A percentile compares a stretch with the other conserved stretches of the same genome.
phyloP scores from a whole-genome alignment of 139 green algal genomes.

The Closterium sp. region DNA sequence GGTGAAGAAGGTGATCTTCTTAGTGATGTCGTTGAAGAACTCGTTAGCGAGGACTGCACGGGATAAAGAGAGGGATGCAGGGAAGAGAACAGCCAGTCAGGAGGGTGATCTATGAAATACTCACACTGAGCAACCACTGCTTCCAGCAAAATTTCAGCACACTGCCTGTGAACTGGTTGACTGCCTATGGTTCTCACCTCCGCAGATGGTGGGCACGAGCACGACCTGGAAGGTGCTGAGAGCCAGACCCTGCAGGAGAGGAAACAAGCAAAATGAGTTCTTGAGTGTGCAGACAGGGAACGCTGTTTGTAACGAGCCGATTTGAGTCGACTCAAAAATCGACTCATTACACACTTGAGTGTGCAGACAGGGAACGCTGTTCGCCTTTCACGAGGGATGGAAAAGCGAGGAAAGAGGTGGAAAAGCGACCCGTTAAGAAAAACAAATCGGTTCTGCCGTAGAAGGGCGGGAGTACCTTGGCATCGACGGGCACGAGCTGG shows the following conservation, averaged over 20 bases:
- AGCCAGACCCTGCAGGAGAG: constrained; percentile 52
- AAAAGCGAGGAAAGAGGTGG: too few relatives aligned
- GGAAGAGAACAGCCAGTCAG: background rate
- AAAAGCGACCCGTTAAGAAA: too few relatives aligned
- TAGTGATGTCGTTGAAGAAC: constrained; percentile 4
- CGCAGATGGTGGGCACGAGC: constrained; percentile 63
- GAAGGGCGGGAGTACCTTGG: constrained; percentile 25
- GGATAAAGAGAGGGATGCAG: background rate
- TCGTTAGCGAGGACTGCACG: constrained; percentile 32
- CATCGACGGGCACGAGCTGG: constrained; percentile 74
- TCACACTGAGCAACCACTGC: background rate
- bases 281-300: too few relatives aligned
- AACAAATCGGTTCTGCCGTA: background rate
- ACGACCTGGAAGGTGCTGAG: constrained; percentile 71
- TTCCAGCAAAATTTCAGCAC: too few relatives aligned
- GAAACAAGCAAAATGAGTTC: too few relatives aligned
- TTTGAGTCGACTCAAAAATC: too few relatives aligned
- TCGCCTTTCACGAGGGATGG: background rate
- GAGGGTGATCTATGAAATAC: background rate
- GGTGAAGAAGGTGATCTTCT: constrained; percentile 53
- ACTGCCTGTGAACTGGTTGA: too few relatives aligned
- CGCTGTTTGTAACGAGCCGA: too few relatives aligned
- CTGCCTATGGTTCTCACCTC: constrained; percentile 6
- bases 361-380: too few relatives aligned
- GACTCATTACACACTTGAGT: too few relatives aligned